A percentile compares a stretch with the other conserved stretches of the same genome.
Evolutionary conservation across 1,284 basidiomycete genomes (phyloP).

Genomic region (Schizophyllum commune): DNA sequence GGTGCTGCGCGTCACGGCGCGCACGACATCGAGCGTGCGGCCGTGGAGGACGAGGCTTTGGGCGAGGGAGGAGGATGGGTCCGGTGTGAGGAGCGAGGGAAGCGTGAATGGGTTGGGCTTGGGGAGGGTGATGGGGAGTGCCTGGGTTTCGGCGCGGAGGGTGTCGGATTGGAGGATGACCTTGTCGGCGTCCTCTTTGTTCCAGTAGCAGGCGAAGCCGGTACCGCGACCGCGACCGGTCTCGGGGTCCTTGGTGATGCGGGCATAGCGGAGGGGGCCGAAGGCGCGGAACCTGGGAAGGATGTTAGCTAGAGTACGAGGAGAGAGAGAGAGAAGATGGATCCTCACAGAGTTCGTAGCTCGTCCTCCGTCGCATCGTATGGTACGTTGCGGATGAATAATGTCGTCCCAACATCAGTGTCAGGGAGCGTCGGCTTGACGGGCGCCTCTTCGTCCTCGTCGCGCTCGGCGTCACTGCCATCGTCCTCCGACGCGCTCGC

Average conservation of each 20-base stretch:
- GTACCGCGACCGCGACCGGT: conserved; percentile 89
- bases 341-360: conserved; percentile 70
- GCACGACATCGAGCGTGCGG: conserved; percentile 84
- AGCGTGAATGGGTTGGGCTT: conserved; percentile 81
- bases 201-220: conserved; percentile 98
- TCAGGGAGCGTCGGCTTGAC: conserved; percentile 69
- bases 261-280: conserved; percentile 89
- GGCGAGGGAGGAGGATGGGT: conserved; percentile 85
- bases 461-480: conserved; percentile 23
- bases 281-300: conserved; percentile 75
- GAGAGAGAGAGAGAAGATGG: background rate
- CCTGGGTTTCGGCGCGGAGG: conserved; percentile 59
- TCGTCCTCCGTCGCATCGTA: conserved; percentile 92
- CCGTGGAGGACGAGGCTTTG: conserved; percentile 86
- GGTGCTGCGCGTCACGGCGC: conserved; percentile 86
- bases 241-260: conserved; percentile 81
- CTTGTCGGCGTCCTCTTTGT: conserved; percentile 82
- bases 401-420: conserved; percentile 81
- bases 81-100: conserved; percentile 88
- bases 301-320: background rate
- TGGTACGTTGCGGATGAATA: conserved; percentile 93
- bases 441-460: conserved; percentile 42
- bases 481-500: conserved; percentile 24
- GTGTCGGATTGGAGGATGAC: conserved; percentile 79
- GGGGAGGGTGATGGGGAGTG: conserved; percentile 17